Conservation (phyloP, 805 yeast species). For the Osmozyma mogii region DNA sequence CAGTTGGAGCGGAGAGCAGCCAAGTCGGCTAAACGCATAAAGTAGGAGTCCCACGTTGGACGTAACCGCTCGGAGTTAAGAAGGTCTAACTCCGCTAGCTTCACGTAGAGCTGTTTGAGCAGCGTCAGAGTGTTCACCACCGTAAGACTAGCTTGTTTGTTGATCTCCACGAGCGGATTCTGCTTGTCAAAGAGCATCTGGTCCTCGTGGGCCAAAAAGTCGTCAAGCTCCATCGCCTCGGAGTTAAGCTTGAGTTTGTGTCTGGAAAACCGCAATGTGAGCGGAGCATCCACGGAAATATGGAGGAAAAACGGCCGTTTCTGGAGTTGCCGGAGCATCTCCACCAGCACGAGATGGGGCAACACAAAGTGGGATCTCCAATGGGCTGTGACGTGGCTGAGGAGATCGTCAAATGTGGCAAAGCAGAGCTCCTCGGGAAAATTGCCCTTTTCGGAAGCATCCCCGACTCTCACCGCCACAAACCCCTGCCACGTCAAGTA, state of each 20-base stretch:
- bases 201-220: slow-evolving; percentile 30
- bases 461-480: slow-evolving; percentile 15
- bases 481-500: slow-evolving; percentile 53
- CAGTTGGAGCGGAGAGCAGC: slow-evolving; percentile 93
- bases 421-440: slow-evolving; percentile 17
- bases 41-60: slow-evolving; percentile 95
- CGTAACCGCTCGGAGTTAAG: slow-evolving; percentile 47
- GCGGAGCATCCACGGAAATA: slow-evolving; percentile 68
- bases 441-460: slow-evolving; percentile 2
- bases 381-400: slow-evolving; percentile 54
- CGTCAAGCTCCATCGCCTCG: slow-evolving; percentile 16
- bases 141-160: slow-evolving; percentile 46
- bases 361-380: slow-evolving; percentile 63
- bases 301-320: slow-evolving; percentile 83
- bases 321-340: slow-evolving; percentile 38
- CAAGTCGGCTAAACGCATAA: slow-evolving; percentile 86
- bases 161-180: slow-evolving; percentile 49
- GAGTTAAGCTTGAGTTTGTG: slow-evolving; percentile 13
- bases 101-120: slow-evolving; percentile 25
- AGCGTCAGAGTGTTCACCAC: slow-evolving; percentile 33
- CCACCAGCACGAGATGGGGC: slow-evolving; percentile 37
- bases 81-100: slow-evolving; percentile 32
- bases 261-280: slow-evolving; percentile 37
- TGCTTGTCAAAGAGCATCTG: slow-evolving; percentile 34
- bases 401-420: slow-evolving; percentile 33